phyloP scores from a whole-genome alignment of 768 basidiomycete genomes.

The Suillus variegatus region DNA sequence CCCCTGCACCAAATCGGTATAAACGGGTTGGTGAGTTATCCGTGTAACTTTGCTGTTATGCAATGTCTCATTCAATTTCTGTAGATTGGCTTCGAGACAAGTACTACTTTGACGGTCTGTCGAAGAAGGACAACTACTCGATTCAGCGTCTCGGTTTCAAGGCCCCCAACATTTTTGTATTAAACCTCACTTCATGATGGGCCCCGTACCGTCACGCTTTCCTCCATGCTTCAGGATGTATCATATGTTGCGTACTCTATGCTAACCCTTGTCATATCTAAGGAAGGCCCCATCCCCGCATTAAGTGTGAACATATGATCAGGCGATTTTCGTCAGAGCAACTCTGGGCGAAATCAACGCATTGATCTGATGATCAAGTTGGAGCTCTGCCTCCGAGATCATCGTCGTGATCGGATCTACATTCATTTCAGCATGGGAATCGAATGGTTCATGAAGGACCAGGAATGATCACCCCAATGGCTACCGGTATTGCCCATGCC shows the following conservation, averaged over 20 bases:
- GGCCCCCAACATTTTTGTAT: conserved; percentile 79
- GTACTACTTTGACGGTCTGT: conserved; percentile 66
- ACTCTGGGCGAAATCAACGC: neutral
- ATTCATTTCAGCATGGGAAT: neutral
- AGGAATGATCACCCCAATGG: neutral
- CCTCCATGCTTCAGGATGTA: conserved; percentile 13
- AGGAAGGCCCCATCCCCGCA: neutral
- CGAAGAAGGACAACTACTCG: conserved; percentile 61
- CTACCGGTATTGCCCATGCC: neutral
- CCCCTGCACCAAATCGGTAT: conserved; percentile 47
- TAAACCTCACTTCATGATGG: conserved; percentile 55
- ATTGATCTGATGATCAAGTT: neutral
- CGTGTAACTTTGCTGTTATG: neutral
- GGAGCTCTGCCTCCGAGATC: neutral
- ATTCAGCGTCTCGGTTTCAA: conserved; percentile 66
- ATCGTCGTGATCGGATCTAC: neutral
- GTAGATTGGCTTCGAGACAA: conserved; percentile 80
- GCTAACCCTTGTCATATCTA: neutral
- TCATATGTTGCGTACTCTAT: neutral
- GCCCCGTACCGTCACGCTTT: conserved; percentile 8
- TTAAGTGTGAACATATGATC: neutral
- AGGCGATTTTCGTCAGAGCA: neutral
- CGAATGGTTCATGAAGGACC: neutral
- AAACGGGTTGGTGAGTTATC: conserved; percentile 61
- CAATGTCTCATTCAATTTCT: conserved; percentile 7